Conservation (phyloP, 352 stramenopile genomes). For the Globisporangium polare region DNA sequence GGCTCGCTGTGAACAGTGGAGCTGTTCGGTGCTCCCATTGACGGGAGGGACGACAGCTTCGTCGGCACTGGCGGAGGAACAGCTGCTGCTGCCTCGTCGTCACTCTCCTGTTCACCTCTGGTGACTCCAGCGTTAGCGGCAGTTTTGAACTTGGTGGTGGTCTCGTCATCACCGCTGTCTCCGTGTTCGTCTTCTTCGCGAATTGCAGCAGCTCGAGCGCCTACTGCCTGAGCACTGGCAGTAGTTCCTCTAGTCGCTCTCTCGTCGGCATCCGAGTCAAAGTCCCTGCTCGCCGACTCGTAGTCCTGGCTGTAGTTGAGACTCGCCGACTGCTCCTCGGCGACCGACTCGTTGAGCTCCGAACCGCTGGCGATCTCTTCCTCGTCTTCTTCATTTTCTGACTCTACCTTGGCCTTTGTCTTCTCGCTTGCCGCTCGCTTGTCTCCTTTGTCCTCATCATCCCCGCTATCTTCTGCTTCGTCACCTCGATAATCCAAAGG, state of each 20-base stretch:
- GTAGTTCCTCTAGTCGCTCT: background rate
- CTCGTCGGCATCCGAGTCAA: constrained; percentile 13
- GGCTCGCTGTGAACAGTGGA: background rate
- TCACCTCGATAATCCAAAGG: background rate
- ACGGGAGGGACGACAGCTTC: constrained; percentile 22
- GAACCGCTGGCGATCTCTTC: constrained; percentile 53
- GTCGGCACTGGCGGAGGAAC: constrained; percentile 24
- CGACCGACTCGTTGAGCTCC: constrained; percentile 54
- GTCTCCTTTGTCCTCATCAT: background rate
- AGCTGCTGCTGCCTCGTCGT: constrained; percentile 9
- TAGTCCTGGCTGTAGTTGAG: constrained; percentile 22
- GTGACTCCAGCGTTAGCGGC: background rate
- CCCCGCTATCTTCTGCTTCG: background rate
- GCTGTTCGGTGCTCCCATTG: constrained; percentile 3
- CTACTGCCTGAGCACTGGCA: background rate
- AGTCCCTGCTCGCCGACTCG: constrained; percentile 24
- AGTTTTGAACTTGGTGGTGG: background rate
- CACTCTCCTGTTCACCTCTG: constrained; percentile 24
- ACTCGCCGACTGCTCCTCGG: constrained; percentile 23
- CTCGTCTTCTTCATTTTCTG: constrained; percentile 34
- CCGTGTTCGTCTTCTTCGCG: background rate
- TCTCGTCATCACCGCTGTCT: constrained; percentile 16
- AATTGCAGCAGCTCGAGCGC: background rate
- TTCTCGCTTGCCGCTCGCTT: background rate
- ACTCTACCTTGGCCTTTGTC: constrained; percentile 13